A percentile compares a stretch with the other conserved stretches of the same genome.
These are phyloP conservation scores for Trichoderma atroviride DNA, from an alignment of 2,329 filamentous ascomycete species.

Conservation along the genomic window DNA sequence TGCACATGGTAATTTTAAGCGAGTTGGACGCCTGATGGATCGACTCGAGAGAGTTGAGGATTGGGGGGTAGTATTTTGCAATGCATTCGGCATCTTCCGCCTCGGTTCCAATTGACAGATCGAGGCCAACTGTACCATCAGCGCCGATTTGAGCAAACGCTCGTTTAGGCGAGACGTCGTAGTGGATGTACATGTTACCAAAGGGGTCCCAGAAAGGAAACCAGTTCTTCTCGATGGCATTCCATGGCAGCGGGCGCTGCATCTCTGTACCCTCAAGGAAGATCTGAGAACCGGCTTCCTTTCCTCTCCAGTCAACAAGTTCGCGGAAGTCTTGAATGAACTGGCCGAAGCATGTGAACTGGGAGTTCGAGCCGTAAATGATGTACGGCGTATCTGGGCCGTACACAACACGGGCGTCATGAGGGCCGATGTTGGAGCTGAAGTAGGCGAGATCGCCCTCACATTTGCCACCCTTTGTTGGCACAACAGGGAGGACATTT, in stretches of 20 bases:
- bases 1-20: conserved; percentile 57
- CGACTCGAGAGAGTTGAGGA: conserved; percentile 44
- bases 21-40: conserved; percentile 65
- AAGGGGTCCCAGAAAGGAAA: conserved; percentile 61
- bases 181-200: conserved; percentile 53
- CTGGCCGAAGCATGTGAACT: conserved; percentile 58
- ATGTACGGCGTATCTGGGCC: conserved; percentile 54
- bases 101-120: conserved; percentile 46
- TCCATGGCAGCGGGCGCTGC: conserved; percentile 50
- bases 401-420: conserved; percentile 61
- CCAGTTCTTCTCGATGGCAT: conserved; percentile 61
- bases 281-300: conserved; percentile 32
- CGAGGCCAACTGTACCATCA: conserved; percentile 51
- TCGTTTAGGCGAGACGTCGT: conserved; percentile 54
- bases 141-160: conserved; percentile 49
- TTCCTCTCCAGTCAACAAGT: conserved; percentile 48
- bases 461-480: conserved; percentile 50
- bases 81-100: conserved; percentile 51
- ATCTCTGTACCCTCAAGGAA: conserved; percentile 55
- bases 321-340: conserved; percentile 58
- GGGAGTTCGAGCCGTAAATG: conserved; percentile 59
- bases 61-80: conserved; percentile 47
- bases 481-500: conserved; percentile 48
- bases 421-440: conserved; percentile 53
- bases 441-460: conserved; percentile 47